phyloP scores from a whole-genome alignment of 2,329 filamentous ascomycete genomes.

The Fusarium nelsonii region DNA sequence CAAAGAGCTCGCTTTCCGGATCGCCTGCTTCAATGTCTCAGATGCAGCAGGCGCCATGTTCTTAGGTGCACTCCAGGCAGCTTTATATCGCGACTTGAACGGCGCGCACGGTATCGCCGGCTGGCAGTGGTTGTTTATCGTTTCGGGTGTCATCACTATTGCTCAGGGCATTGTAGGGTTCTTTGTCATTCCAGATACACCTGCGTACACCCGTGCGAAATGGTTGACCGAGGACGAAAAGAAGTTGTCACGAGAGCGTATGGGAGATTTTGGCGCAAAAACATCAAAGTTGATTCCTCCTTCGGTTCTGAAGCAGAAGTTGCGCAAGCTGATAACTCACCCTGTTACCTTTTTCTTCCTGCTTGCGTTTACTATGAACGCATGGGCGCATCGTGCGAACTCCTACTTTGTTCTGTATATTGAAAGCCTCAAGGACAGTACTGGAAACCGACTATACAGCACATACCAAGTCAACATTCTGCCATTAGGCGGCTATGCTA shows the following conservation, averaged over 20 bases:
- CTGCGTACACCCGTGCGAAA: conserved; percentile 48
- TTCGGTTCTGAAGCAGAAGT: conserved; percentile 42
- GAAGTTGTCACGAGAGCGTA: conserved; percentile 44
- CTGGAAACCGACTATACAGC: conserved; percentile 47
- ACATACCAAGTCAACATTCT: conserved; percentile 52
- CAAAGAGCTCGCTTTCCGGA: conserved; percentile 55
- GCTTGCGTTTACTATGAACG: conserved; percentile 48
- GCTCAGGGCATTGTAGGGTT: conserved; percentile 56
- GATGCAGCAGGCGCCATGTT: conserved; percentile 61
- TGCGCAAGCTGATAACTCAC: conserved; percentile 47
- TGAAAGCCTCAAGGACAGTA: conserved; percentile 45
- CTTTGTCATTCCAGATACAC: conserved; percentile 54
- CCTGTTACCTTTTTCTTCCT: conserved; percentile 52
- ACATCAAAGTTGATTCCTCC: conserved; percentile 48
- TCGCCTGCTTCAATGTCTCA: conserved; percentile 59
- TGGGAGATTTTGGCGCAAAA: conserved; percentile 48
- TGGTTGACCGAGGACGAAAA: conserved; percentile 50
- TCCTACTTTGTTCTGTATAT: conserved; percentile 53
- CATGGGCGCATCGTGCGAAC: conserved; percentile 51
- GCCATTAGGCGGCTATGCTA: conserved; percentile 49
- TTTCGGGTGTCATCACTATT: conserved; percentile 59
- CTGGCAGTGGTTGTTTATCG: conserved; percentile 63
- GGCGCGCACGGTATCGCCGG: conserved; percentile 56
- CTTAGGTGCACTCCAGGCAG: conserved; percentile 58
- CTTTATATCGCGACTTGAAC: conserved; percentile 57